Conservation (phyloP, 2,329 filamentous ascomycete species). For the Gnomoniopsis smithogilvyi region DNA sequence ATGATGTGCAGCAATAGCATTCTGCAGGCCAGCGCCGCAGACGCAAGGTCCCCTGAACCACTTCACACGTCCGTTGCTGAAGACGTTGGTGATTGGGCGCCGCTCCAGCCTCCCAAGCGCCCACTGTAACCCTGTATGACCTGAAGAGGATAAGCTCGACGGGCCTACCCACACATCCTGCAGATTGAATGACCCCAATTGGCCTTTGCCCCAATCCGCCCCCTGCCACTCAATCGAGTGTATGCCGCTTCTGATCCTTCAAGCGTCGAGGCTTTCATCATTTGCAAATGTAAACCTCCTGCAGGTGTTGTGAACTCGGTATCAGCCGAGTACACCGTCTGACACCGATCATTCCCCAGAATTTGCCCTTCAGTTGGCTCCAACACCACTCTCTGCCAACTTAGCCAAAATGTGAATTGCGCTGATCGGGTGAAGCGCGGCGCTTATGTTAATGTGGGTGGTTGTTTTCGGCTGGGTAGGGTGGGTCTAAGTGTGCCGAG, state of each 20-base stretch:
- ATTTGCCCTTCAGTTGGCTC: no score
- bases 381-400: no score
- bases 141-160: constrained; percentile 4
- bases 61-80: constrained; percentile 15
- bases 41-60: constrained; percentile 22
- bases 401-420: background rate
- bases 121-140: constrained; percentile 8
- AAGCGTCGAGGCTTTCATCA: background rate
- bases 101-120: constrained; percentile 10
- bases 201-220: background rate
- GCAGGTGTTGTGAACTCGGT: constrained; percentile 1
- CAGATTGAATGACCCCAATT: constrained; percentile 2
- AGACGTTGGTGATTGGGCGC: constrained; percentile 6
- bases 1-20: constrained; percentile 12
- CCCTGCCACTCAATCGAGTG: background rate
- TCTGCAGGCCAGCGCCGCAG: constrained; percentile 7
- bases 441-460: background rate
- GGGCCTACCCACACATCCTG: background rate
- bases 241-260: no score
- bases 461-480: background rate
- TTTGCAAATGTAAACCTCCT: background rate
- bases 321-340: no score
- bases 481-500: background rate
- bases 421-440: background rate
- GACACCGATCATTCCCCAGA: no score